Conservation (phyloP, 2,329 filamentous ascomycete genomes). For the Alternaria brassicae region DNA sequence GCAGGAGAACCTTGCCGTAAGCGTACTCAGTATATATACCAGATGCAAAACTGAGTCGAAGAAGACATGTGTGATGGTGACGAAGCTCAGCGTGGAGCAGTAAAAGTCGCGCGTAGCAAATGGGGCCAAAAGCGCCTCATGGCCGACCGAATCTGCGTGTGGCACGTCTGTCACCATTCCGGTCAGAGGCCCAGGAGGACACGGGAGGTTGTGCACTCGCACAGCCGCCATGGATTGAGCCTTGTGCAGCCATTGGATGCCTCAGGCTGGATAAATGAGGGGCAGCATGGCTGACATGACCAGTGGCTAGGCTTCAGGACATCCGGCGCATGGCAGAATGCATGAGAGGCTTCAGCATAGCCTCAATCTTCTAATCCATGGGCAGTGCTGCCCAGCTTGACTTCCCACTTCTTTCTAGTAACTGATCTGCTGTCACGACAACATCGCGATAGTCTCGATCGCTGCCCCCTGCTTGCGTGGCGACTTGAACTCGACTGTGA, state of each 20-base stretch:
- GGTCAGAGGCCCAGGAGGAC: constrained; percentile 29
- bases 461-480: constrained; percentile 32
- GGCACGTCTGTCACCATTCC: constrained; percentile 18
- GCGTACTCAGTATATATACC: constrained; percentile 23
- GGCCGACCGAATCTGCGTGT: constrained; percentile 16
- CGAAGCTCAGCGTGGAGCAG: constrained; percentile 22
- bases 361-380: constrained; percentile 25
- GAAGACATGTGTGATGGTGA: constrained; percentile 15
- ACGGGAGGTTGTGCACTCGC: constrained; percentile 21
- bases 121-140: constrained; percentile 23
- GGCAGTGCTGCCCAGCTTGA: constrained; percentile 22
- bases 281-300: constrained; percentile 27
- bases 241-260: constrained; percentile 25
- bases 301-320: constrained; percentile 30
- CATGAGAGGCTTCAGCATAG: constrained; percentile 33
- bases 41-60: constrained; percentile 13
- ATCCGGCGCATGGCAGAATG: constrained; percentile 11
- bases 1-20: constrained; percentile 13
- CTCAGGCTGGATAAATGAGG: constrained; percentile 30
- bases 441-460: constrained; percentile 20
- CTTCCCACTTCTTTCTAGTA: constrained; percentile 26
- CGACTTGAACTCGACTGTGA: constrained; percentile 26
- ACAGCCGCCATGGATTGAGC: constrained; percentile 30
- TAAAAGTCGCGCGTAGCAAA: constrained; percentile 3
- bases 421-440: constrained; percentile 31